Base-by-base conservation (phyloP, 1,284 basidiomycete genomes). In the Violaceomyces palustris region DNA sequence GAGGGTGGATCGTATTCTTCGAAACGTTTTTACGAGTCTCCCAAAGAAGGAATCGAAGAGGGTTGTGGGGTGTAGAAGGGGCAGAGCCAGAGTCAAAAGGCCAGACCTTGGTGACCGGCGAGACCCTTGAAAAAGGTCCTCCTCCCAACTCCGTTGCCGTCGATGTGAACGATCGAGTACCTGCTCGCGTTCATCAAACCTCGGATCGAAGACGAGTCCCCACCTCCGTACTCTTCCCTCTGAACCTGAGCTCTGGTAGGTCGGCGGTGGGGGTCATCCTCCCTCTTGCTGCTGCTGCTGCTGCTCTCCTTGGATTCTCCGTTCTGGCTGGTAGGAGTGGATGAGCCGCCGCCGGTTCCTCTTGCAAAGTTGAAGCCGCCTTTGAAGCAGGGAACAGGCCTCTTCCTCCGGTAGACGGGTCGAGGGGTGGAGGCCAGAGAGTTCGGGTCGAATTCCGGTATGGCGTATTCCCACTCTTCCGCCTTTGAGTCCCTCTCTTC, bases 81-180 rank as follows among this genome's bases (percentile, higher is more conserved):
- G n/a, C n/a, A n/a, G n/a, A n/a, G n/a, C n/a, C n/a, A 12, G 21
- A 14, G 27, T 39, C 30, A 47, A 10, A 37, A 31, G 11, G 35
- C 39, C 8, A 38, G 31, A 6, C 39, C 52, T 9, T 44, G 34
- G 15, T 36, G 19, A 6, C 39, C 45, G 1, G 51, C 37, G 33
- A 47, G 37, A 15, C 48, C 52, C 11, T 40, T 36, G 2, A 56
- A 29, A 21, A 60, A 62, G 0, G 61, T 51, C 21, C 54, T 29
- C 19, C 61, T 24, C 0, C 53, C 61, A 6, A 64, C 34, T 15
- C 61, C 61, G 7, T 43, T 23, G 22, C 45, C 39, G 38, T 64
- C 61, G 35, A 59, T 53, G 39, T 64, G 61, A 17, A 64, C 28
- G 36, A 64, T 56, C 17, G 61, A 64, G 35, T 61, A 62, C 19